Evolutionary conservation across 208 protist genomes (phyloP).

Genomic region (Leishmania arabica): DNA sequence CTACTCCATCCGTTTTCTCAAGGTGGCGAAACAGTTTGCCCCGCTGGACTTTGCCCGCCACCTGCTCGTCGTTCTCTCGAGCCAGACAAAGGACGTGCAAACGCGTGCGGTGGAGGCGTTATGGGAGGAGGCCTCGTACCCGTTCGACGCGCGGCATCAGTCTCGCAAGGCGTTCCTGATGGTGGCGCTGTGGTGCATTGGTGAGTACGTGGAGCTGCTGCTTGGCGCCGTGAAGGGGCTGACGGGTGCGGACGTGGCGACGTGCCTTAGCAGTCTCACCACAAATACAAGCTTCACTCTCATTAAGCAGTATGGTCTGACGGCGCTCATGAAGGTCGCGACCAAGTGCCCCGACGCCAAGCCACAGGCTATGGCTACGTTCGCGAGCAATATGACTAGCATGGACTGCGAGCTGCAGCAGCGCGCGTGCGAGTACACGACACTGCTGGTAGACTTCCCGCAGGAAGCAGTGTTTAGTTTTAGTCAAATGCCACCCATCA

Average conservation of each 20-base stretch:
- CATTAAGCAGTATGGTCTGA: slow-evolving; percentile 94
- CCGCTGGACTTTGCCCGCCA: slow-evolving; percentile 68
- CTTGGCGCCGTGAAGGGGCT: slow-evolving; percentile 29
- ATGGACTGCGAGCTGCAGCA: slow-evolving; percentile 96
- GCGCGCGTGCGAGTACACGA: slow-evolving; percentile 92
- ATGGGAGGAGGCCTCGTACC: slow-evolving; percentile 84
- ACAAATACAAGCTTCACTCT: slow-evolving; percentile 65
- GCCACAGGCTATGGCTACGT: slow-evolving; percentile 46
- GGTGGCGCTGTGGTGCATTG: slow-evolving; percentile 95
- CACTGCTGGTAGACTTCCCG: slow-evolving; percentile 75
- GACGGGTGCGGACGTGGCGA: slow-evolving; percentile 48
- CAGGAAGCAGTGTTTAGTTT: slow-evolving; percentile 79
- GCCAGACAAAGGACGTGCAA: slow-evolving; percentile 87
- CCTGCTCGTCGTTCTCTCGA: slow-evolving; percentile 92
- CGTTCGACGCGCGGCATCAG: slow-evolving; percentile 78
- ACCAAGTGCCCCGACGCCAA: slow-evolving; percentile 70
- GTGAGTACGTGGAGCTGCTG: slow-evolving; percentile 96
- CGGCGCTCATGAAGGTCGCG: slow-evolving; percentile 94
- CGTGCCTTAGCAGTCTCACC: slow-evolving; percentile 67
- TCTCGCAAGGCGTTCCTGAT: slow-evolving; percentile 91
- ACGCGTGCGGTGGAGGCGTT: slow-evolving; percentile 86
- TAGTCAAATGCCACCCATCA: slow-evolving; percentile 82
- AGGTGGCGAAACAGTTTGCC: slow-evolving; percentile 69
- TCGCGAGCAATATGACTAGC: slow-evolving; percentile 61
- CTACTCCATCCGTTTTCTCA: slow-evolving; percentile 94